Evolutionary conservation across 176 grass and related monocot genomes (phyloP), one percentile per base, ranked within the genome.

Genomic region (Juncus inflexus): DNA sequence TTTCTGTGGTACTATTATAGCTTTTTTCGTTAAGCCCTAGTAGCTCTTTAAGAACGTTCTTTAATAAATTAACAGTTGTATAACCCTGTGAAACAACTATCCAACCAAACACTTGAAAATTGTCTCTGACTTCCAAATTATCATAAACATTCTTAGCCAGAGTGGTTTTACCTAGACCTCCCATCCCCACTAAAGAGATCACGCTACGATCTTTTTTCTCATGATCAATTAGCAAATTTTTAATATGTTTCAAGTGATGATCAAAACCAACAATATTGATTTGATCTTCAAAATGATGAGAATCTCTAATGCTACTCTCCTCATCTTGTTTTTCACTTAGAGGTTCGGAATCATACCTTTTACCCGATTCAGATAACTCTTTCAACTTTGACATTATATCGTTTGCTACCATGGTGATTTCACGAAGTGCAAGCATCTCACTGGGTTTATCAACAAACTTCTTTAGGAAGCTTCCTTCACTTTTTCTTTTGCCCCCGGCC

Each of bases 121-220:
- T 41, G 11, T 56, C 12, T 56, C 36, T 53, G 12, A 69, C 15
- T 40, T 40, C 37, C 3, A 38, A 9, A 9, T 19, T 55, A 57
- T 69, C 6, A 8, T 57, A 69, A 55, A 56, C 51, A 39, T 69
- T 69, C 52, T 69, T 69, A 15, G 66, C 50, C 1, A 69, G 51
- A 69, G 66, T 69, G 50, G 50, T 69, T 35, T 69, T 69, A 10
- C 66, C 66, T 9, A 69, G 12, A 69, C 66, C 66, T 0, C 50
- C 66, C 13, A 69, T 56, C 52, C 66, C 66, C 8, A 69, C 36
- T 37, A 69, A 42, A 12, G 37, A 55, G 10, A 69, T 57, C n/a
- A 56, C 36, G 7, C 36, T 42, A 69, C 66, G 12, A 28, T 53
- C 50, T 57, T 56, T 69, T 57, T 69, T 69, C 19, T 69, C 66